Evolutionary conservation across 2,329 filamentous ascomycete species (phyloP).

Genomic region (Podosphaera fusca): DNA sequence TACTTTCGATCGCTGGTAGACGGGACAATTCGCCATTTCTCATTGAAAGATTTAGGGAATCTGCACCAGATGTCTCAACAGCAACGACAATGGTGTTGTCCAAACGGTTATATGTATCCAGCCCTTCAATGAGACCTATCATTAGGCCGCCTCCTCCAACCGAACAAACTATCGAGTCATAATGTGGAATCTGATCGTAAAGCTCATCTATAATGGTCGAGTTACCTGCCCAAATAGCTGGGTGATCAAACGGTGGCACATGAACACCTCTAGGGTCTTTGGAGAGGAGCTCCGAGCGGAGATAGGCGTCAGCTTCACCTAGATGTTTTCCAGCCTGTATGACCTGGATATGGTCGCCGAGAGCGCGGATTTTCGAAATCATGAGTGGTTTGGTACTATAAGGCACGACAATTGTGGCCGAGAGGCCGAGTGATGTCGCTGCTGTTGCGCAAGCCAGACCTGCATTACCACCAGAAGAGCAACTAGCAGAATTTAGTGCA

Average conservation of each 20-base stretch:
- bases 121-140: constrained; percentile 48
- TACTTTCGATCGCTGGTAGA: constrained; percentile 47
- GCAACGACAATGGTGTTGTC: constrained; percentile 31
- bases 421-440: constrained; percentile 36
- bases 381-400: constrained; percentile 41
- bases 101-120: constrained; percentile 11
- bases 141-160: constrained; percentile 66
- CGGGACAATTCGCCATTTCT: constrained; percentile 32
- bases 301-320: constrained; percentile 43
- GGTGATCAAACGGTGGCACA: constrained; percentile 47
- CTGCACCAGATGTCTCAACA: constrained; percentile 53
- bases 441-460: constrained; percentile 62
- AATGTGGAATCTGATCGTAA: constrained; percentile 13
- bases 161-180: constrained; percentile 52
- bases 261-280: constrained; percentile 30
- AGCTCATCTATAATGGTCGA: constrained; percentile 28
- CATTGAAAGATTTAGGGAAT: constrained; percentile 42
- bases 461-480: constrained; percentile 61
- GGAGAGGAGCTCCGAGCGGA: constrained; percentile 33
- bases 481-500: constrained; percentile 25
- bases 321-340: constrained; percentile 45
- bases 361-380: constrained; percentile 43
- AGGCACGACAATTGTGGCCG: constrained; percentile 57
- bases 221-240: constrained; percentile 43
- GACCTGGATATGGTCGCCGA: constrained; percentile 36